Evolutionary conservation across 768 basidiomycete genomes (phyloP).

Genomic region (Cystobasidium ongulense): DNA sequence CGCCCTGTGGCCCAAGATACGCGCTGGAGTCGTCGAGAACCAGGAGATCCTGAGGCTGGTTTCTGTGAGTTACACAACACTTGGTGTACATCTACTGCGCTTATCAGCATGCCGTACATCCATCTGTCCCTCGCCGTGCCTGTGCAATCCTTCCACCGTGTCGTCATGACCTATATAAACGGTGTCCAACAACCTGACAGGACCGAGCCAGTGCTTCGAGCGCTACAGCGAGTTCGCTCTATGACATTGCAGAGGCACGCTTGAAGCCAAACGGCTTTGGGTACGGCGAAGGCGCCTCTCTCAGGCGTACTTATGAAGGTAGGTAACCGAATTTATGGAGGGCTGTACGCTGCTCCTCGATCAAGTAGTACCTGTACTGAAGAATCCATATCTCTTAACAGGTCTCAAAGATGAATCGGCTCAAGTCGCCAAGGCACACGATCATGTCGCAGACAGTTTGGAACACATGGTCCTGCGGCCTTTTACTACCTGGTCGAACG

Average conservation of each 20-base stretch:
- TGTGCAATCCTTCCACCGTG: not conserved
- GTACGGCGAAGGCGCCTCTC: conserved; percentile 8
- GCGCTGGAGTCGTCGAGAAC: conserved; percentile 2
- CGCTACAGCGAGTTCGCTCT: conserved; percentile 2
- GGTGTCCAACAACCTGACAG: not conserved
- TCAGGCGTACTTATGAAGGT: conserved; percentile 21
- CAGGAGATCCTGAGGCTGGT: conserved; percentile 15
- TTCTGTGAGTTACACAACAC: not conserved
- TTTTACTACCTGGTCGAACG: conserved; percentile 7
- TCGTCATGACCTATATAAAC: not conserved
- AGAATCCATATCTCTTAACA: not conserved
- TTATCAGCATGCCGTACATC: not conserved
- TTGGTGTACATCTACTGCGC: not conserved
- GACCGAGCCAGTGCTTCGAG: conserved; percentile 19
- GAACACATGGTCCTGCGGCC: conserved; percentile 13
- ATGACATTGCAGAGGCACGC: not conserved
- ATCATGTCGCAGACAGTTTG: conserved; percentile 5
- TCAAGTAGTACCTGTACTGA: not conserved
- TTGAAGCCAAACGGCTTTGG: conserved; percentile 5
- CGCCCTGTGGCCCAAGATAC: conserved; percentile 7
- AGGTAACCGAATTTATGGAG: not conserved
- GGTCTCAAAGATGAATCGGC: conserved; percentile 18
- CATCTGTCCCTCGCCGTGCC: too few relatives aligned
- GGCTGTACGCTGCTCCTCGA: not conserved
- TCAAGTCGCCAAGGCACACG: conserved; percentile 17